Conservation (phyloP, 192 early-diverging fungal genomes). For the Coemansia sp. region DNA sequence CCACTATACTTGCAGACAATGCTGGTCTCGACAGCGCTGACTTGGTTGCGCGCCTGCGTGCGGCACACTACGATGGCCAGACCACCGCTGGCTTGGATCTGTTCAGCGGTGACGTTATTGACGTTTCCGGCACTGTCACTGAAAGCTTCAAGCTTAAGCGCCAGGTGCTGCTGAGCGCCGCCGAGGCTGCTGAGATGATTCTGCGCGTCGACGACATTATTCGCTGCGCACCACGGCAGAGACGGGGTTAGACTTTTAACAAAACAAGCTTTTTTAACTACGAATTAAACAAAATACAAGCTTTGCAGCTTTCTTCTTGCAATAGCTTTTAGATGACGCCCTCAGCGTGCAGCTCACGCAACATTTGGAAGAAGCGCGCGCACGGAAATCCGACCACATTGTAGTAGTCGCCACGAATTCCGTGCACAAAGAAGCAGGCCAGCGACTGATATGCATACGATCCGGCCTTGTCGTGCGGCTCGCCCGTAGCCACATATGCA, state of each 20-base stretch:
- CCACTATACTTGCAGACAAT: slow-evolving; percentile 96
- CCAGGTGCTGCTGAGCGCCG: slow-evolving; percentile 87
- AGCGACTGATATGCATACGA: slow-evolving; percentile 82
- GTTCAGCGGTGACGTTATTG: slow-evolving; percentile 73
- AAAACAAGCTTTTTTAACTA: not conserved
- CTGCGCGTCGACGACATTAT: slow-evolving; percentile 98
- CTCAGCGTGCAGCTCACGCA: slow-evolving; percentile 27
- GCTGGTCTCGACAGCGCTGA: slow-evolving; percentile 95
- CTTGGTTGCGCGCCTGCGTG: slow-evolving; percentile 88
- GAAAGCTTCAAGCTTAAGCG: slow-evolving; percentile 97
- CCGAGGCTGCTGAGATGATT: slow-evolving; percentile 97
- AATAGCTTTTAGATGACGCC: slow-evolving; percentile 8
- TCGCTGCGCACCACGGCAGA: slow-evolving; percentile 76
- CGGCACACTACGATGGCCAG: slow-evolving; percentile 88
- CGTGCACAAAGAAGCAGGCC: slow-evolving; percentile 67
- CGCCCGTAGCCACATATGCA: slow-evolving; percentile 64
- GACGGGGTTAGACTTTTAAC: slow-evolving; percentile 24
- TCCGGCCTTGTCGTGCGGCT: slow-evolving; percentile 79
- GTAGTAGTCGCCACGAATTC: slow-evolving; percentile 81
- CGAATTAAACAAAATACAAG: not conserved
- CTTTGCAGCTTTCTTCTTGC: not conserved
- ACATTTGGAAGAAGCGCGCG: slow-evolving; percentile 52
- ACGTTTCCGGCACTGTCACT: slow-evolving; percentile 84
- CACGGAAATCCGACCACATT: slow-evolving; percentile 66
- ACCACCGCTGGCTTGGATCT: slow-evolving; percentile 82